Percentiles rank a stretch among this genome's conserved stretches.
phyloP scores from a whole-genome alignment of 2,329 filamentous ascomycete genomes.

The Fusarium floridanum region DNA sequence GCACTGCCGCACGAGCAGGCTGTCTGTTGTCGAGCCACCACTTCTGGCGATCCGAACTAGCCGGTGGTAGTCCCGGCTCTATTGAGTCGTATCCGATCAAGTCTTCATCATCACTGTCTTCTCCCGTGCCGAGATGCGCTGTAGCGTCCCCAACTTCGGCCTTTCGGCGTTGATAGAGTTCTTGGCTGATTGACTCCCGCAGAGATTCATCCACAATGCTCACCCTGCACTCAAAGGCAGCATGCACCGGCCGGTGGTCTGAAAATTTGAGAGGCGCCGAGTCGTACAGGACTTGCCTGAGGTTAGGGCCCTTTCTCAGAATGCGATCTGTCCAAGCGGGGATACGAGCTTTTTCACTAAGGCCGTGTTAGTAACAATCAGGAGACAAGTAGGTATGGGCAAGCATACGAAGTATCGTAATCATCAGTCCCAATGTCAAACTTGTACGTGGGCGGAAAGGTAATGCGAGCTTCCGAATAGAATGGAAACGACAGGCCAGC shows the following conservation, averaged over 20 bases:
- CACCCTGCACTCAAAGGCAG: constrained; percentile 86
- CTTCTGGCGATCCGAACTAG: constrained; percentile 76
- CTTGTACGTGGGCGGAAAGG: constrained; percentile 94
- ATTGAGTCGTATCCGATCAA: constrained; percentile 85
- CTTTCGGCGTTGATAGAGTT: constrained; percentile 79
- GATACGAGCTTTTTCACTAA: constrained; percentile 89
- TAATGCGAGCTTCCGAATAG: constrained; percentile 91
- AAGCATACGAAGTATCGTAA: constrained; percentile 87
- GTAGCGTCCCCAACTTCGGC: constrained; percentile 74
- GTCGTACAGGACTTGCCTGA: constrained; percentile 86
- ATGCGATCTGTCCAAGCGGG: constrained; percentile 98
- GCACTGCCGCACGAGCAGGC: constrained; percentile 79
- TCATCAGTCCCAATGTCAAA: constrained; percentile 89
- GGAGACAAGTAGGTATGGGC: neutral
- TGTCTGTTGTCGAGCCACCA: constrained; percentile 80
- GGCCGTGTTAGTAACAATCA: constrained; percentile 27
- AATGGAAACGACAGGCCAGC: constrained; percentile 89
- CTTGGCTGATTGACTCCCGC: constrained; percentile 78
- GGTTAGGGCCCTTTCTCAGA: constrained; percentile 84
- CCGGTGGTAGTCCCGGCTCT: constrained; percentile 79
- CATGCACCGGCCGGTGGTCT: constrained; percentile 96
- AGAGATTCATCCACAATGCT: constrained; percentile 81
- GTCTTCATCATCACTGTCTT: constrained; percentile 81
- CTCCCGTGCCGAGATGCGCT: constrained; percentile 63
- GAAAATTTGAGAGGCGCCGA: constrained; percentile 88